phyloP scores from a whole-genome alignment of 345 rosid species.

The Conringia planisiliqua region DNA sequence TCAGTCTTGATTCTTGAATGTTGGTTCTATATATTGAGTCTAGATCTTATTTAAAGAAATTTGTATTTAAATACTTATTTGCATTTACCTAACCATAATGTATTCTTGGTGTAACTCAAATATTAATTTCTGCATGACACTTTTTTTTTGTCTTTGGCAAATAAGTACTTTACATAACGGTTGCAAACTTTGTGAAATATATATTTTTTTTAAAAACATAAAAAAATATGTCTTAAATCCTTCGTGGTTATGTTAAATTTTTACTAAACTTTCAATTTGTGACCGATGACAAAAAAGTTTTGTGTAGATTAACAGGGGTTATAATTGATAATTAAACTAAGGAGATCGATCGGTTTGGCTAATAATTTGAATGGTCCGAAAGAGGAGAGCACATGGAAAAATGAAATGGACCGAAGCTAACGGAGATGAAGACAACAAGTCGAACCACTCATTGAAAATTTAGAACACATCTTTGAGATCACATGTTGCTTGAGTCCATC shows the following conservation, averaged over 20 bases:
- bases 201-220: background rate
- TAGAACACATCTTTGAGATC: constrained; percentile 15
- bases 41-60: background rate
- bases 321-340: background rate
- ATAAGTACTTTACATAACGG: background rate
- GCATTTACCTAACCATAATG: background rate
- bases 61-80: background rate
- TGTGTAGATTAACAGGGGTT: background rate
- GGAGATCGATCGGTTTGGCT: background rate
- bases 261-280: background rate
- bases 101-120: background rate
- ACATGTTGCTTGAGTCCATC: constrained; percentile 14
- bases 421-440: constrained; percentile 19
- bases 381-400: constrained; percentile 27
- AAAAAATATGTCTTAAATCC: background rate
- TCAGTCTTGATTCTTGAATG: constrained; percentile 26
- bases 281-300: background rate
- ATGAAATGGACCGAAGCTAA: constrained; percentile 12
- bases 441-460: constrained; percentile 21
- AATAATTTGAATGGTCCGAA: background rate
- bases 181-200: background rate
- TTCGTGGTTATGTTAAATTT: background rate
- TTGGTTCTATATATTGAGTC: constrained; percentile 1
- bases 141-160: background rate
- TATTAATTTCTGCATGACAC: background rate